Evolutionary conservation across 169 alveolate species (phyloP).

Genomic region (Plasmodium coatneyi): DNA sequence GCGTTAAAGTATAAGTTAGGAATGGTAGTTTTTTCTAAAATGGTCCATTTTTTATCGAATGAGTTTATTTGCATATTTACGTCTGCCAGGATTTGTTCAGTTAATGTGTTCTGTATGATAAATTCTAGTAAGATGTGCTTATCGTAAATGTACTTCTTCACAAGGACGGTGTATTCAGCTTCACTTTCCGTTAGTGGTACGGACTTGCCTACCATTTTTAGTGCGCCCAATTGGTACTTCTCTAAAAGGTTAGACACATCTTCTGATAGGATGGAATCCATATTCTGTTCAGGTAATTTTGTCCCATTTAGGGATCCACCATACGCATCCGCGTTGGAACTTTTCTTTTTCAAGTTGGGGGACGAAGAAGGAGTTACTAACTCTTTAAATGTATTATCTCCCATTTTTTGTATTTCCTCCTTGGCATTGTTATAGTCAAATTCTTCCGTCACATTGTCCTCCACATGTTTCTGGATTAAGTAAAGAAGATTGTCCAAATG

Average conservation of each 20-base stretch:
- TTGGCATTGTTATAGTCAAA: constrained; percentile 12
- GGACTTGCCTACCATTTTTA: constrained; percentile 68
- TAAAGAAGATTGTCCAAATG: constrained; percentile 12
- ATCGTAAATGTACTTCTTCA: constrained; percentile 76
- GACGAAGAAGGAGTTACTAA: neutral
- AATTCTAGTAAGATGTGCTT: constrained; percentile 80
- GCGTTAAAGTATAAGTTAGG: constrained; percentile 18
- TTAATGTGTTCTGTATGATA: constrained; percentile 85
- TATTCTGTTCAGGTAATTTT: constrained; percentile 17
- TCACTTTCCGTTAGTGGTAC: constrained; percentile 87
- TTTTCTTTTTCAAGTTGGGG: constrained; percentile 13
- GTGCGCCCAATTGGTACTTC: constrained; percentile 19
- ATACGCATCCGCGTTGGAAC: constrained; percentile 8
- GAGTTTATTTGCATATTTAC: constrained; percentile 33
- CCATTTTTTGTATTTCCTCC: constrained; percentile 8
- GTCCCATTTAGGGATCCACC: neutral
- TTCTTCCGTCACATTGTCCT: constrained; percentile 1
- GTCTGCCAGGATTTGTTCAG: constrained; percentile 29
- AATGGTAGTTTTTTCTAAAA: constrained; percentile 51
- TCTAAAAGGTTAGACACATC: constrained; percentile 26
- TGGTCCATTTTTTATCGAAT: constrained; percentile 30
- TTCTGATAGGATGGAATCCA: neutral
- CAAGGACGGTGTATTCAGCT: constrained; percentile 86
- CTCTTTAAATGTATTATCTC: neutral
- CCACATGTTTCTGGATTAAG: constrained; percentile 22